Base-by-base conservation (phyloP, 192 early-diverging fungal genomes). In the Blastocladiella britannica region DNA sequence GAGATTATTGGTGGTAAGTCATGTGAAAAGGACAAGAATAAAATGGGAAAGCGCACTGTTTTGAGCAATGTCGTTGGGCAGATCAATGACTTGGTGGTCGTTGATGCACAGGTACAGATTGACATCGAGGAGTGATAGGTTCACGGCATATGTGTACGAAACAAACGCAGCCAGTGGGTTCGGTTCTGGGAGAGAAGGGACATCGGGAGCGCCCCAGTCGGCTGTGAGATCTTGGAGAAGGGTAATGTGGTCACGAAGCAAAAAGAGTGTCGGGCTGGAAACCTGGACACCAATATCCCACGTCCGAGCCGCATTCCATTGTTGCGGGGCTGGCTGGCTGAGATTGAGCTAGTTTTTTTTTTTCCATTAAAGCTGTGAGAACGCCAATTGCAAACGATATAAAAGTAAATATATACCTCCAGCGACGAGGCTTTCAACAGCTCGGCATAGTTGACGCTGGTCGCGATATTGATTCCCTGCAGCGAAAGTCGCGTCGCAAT, bases 11-110 rank as follows among this genome's bases (percentile, higher is more conserved):
- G n/a, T n/a, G n/a, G 7, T 47, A 20, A 47, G 37, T 20, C 1
- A 7, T 15, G 37, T 47, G 37, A 47, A 7, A 18, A 7, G 18
- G 18, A 43, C 31, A 7, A 54, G 22, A 9, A 54, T 25, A 22
- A 54, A 43, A 1, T 7, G 31, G 18, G 9, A 18, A 28, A 55
- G 54, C 69, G 24, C 73, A 84, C 84, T 70, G 61, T 88, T 88
- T 51, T 88, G 84, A 28, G 80, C 75, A 7, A 71, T 60, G 26
- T 81, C 78, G 23, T 72, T 81, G 20, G 82, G 80, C 59, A 78
- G 68, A 60, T 83, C 73, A 56, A 88, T 84, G 7, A 89, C 78
- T 61, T 89, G 87, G 55, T 80, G 69, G 52, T 84, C 79, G 61
- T 89, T 89, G 22, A 79, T 72, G 62, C 77, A 86, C 4, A 84